Conservation (phyloP, 176 grass and related monocot genomes). For the Typha latifolia region DNA sequence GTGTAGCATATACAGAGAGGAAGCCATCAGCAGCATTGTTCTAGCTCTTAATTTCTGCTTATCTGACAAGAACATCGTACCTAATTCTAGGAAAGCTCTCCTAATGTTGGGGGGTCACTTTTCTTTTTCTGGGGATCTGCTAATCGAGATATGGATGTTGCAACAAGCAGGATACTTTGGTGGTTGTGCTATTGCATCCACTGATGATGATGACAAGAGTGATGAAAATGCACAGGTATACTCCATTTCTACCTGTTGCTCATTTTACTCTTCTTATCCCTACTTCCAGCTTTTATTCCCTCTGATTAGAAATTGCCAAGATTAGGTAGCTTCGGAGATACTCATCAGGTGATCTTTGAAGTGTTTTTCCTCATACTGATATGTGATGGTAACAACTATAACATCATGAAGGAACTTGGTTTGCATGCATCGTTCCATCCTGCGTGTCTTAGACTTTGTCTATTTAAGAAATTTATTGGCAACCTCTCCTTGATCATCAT, state of each 20-base stretch:
- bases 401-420: background rate
- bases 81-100: conserved; percentile 30
- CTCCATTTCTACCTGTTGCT: background rate
- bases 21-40: conserved; percentile 20
- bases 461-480: background rate
- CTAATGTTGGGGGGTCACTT: conserved; percentile 50
- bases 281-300: background rate
- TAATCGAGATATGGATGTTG: conserved; percentile 36
- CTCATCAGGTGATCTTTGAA: too few species aligned
- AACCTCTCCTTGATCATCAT: background rate
- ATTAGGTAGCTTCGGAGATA: too few species aligned
- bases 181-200: background rate
- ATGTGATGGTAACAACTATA: background rate
- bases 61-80: conserved; percentile 23
- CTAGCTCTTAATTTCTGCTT: conserved; percentile 26
- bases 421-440: background rate
- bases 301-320: background rate
- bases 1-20: conserved; percentile 27
- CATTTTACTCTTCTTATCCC: background rate
- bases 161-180: conserved; percentile 29
- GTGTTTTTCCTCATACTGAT: too few species aligned
- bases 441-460: background rate
- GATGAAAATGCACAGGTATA: conserved; percentile 3
- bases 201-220: background rate
- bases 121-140: conserved; percentile 33